These are phyloP conservation scores for Fusarium sp. DNA, from an alignment of 2,329 filamentous ascomycete species.

Conservation along the genomic window DNA sequence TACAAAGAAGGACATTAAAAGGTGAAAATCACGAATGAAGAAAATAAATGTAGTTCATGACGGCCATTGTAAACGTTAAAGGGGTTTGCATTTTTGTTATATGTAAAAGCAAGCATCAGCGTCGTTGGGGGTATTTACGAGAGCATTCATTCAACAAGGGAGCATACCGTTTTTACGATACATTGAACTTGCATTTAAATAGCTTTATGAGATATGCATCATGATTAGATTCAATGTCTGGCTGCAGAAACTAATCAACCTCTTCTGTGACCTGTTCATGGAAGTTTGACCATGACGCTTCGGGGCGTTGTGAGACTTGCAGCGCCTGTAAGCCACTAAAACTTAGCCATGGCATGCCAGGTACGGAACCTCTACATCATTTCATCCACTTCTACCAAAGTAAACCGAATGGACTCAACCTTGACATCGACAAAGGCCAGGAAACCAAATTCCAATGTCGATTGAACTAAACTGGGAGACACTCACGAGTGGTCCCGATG, in stretches of 20 bases:
- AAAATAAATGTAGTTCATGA: slow-evolving; percentile 7
- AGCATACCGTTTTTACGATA: slow-evolving; percentile 5
- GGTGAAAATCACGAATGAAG: slow-evolving; percentile 1
- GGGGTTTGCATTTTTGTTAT: slow-evolving; percentile 24
- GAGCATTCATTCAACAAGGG: slow-evolving; percentile 22
- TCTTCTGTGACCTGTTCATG: background rate
- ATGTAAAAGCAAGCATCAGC: slow-evolving; percentile 28
- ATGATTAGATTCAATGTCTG: slow-evolving; percentile 8
- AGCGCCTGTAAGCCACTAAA: slow-evolving; percentile 20
- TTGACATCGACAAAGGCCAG: background rate
- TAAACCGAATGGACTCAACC: background rate
- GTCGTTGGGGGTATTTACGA: slow-evolving; percentile 15
- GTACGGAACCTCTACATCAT: slow-evolving; percentile 4
- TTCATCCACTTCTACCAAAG: slow-evolving; percentile 22
- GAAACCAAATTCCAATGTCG: slow-evolving; percentile 73
- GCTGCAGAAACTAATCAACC: background rate
- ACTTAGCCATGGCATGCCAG: slow-evolving; percentile 1
- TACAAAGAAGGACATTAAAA: background rate
- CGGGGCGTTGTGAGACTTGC: background rate
- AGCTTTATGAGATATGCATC: slow-evolving; percentile 3
- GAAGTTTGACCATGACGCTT: background rate
- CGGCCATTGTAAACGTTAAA: slow-evolving; percentile 11
- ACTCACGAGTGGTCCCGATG: slow-evolving; percentile 89
- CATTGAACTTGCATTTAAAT: slow-evolving; percentile 2
- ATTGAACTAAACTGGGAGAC: slow-evolving; percentile 98